Conservation (phyloP, 2,329 filamentous ascomycete species). For the Pyrenochaeta sp. region DNA sequence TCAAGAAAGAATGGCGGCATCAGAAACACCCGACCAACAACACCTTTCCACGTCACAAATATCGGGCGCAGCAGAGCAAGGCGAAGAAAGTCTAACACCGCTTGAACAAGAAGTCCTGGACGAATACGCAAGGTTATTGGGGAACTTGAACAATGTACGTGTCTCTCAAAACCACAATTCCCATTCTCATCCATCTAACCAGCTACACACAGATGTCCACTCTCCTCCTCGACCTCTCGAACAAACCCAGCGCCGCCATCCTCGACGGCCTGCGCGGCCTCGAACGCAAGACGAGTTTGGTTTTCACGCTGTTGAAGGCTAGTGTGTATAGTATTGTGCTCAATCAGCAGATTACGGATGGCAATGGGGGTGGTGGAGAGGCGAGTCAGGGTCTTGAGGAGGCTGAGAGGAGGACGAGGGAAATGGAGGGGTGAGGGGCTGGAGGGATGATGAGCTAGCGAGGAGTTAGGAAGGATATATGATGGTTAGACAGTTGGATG, state of each 20-base stretch:
- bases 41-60: slow-evolving; percentile 26
- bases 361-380: slow-evolving; percentile 15
- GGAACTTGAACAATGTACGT: slow-evolving; percentile 88
- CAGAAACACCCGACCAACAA: slow-evolving; percentile 15
- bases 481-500: background rate
- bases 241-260: slow-evolving; percentile 72
- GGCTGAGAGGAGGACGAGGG: background rate
- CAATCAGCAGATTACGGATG: slow-evolving; percentile 77
- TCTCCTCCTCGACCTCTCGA: slow-evolving; percentile 73
- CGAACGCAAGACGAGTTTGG: slow-evolving; percentile 92
- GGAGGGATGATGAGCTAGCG: background rate
- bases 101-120: slow-evolving; percentile 94
- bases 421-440: slow-evolving; percentile 1
- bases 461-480: slow-evolving; percentile 2
- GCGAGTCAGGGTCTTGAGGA: slow-evolving; percentile 33
- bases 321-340: slow-evolving; percentile 98
- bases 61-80: slow-evolving; percentile 2
- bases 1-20: slow-evolving; percentile 20
- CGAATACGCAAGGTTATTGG: slow-evolving; percentile 86
- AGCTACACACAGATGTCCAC: slow-evolving; percentile 58
- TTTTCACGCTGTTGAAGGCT: slow-evolving; percentile 95
- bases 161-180: background rate
- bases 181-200: background rate
- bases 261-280: slow-evolving; percentile 85
- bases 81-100: slow-evolving; percentile 65